Conservation (phyloP, 2,329 filamentous ascomycete genomes). For the Xylariaceae sp. region DNA sequence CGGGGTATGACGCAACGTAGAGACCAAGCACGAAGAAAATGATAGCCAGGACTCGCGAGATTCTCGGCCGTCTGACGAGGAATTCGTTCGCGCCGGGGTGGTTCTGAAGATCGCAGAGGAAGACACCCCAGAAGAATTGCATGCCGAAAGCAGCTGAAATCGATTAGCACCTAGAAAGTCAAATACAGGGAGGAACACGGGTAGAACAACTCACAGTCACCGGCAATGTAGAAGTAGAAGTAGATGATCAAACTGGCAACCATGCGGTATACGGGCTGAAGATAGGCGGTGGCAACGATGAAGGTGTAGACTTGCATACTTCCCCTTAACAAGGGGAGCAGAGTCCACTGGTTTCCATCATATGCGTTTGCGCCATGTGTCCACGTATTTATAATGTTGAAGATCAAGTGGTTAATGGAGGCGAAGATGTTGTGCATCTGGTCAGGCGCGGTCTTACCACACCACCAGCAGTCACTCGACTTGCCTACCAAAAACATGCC, state of each 20-base stretch:
- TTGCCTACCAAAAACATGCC: slow-evolving; percentile 53
- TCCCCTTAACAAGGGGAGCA: slow-evolving; percentile 49
- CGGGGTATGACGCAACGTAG: slow-evolving; percentile 55
- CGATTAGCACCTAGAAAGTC: slow-evolving; percentile 9
- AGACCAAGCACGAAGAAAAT: slow-evolving; percentile 48
- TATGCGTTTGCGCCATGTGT: slow-evolving; percentile 45
- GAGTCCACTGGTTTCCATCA: slow-evolving; percentile 55
- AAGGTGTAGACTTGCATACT: slow-evolving; percentile 51
- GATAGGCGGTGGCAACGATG: slow-evolving; percentile 45
- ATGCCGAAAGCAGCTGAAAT: slow-evolving; percentile 43
- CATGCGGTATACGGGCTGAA: slow-evolving; percentile 46
- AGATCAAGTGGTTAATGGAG: slow-evolving; percentile 41
- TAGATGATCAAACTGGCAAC: slow-evolving; percentile 42
- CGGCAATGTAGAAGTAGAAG: slow-evolving; percentile 43
- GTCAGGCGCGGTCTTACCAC: slow-evolving; percentile 45
- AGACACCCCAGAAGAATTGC: slow-evolving; percentile 58
- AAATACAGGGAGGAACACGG: not conserved
- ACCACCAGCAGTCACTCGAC: slow-evolving; percentile 55
- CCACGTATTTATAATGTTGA: slow-evolving; percentile 48
- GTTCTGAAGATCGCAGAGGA: slow-evolving; percentile 56
- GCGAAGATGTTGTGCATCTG: slow-evolving; percentile 35
- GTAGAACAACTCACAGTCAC: slow-evolving; percentile 27
- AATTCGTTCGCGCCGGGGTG: slow-evolving; percentile 42
- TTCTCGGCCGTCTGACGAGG: slow-evolving; percentile 40
- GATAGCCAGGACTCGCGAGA: slow-evolving; percentile 41